Conservation (phyloP, 345 rosid species). For the Lepidium africanum region DNA sequence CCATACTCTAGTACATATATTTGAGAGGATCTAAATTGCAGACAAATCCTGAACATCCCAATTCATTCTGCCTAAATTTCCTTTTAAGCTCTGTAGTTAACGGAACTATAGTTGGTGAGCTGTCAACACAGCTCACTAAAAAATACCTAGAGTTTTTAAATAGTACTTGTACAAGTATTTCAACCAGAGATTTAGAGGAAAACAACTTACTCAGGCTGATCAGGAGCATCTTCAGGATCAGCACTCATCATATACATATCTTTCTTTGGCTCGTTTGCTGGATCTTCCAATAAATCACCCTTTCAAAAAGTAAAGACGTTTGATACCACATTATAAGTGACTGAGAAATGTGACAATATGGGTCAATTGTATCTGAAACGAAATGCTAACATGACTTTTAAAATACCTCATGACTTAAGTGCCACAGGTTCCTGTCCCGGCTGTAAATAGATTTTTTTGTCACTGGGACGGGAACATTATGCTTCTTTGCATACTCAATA, state of each 20-base stretch:
- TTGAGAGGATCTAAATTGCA: neutral
- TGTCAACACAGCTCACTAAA: neutral
- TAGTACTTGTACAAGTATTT: neutral
- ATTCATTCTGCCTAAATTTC: neutral
- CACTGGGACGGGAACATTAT: conserved; percentile 86
- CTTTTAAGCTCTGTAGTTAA: neutral
- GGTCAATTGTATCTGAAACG: neutral
- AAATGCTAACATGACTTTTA: neutral
- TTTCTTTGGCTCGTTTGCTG: conserved; percentile 79
- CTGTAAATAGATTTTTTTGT: conserved; percentile 96
- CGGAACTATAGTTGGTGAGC: neutral
- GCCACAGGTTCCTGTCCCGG: conserved; percentile 94
- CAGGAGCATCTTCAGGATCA: conserved; percentile 90
- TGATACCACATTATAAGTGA: neutral
- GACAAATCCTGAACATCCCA: neutral
- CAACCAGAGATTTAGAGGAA: neutral
- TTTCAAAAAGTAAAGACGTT: conserved; percentile 12
- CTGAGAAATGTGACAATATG: neutral
- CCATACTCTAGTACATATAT: neutral
- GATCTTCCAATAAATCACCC: conserved; percentile 97
- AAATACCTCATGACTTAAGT: conserved; percentile 86
- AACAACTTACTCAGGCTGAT: conserved; percentile 56
- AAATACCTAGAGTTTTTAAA: neutral
- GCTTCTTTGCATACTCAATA: conserved; percentile 90
- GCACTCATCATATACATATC: conserved; percentile 94